A percentile compares a stretch with the other conserved stretches of the same genome.
Evolutionary conservation across 129 eudicot species (phyloP).

Genomic region (Kitagawia praeruptora): DNA sequence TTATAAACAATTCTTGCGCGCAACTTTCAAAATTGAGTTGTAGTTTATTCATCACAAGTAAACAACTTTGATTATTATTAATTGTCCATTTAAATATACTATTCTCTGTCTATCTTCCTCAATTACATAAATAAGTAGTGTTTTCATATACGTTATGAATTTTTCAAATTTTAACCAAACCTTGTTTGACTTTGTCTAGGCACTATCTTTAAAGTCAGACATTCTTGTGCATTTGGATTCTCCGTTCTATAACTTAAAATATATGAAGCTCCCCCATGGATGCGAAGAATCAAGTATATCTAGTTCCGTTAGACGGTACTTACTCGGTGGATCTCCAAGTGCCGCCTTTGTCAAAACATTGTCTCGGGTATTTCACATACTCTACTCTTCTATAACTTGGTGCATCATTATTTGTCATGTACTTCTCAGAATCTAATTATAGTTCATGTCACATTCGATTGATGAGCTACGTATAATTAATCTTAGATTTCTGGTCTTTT

Average conservation of each 20-base stretch:
- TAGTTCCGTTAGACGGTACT: not conserved
- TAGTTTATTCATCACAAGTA: too few relatives aligned
- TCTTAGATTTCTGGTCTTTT: too few relatives aligned
- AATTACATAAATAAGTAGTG: too few relatives aligned
- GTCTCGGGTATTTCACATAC: not conserved
- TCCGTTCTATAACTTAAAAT: not conserved
- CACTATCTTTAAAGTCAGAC: not conserved
- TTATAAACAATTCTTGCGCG: too few relatives aligned
- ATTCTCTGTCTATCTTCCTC: too few relatives aligned
- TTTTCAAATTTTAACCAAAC: too few relatives aligned
- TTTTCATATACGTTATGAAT: too few relatives aligned
- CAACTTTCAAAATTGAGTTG: too few relatives aligned
- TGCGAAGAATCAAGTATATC: not conserved
- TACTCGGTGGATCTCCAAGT: not conserved
- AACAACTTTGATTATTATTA: too few relatives aligned
- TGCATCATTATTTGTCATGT: not conserved
- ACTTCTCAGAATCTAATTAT: too few relatives aligned
- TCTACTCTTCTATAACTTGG: not conserved
- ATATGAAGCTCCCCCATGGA: not conserved
- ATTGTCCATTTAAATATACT: too few relatives aligned
- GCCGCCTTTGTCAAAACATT: not conserved
- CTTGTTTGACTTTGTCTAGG: not conserved
- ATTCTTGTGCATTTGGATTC: not conserved
- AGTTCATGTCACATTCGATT: too few relatives aligned
- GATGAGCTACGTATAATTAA: not conserved